Evolutionary conservation across 1,139 yeast species (phyloP).

Genomic region (Nakaseomyces delphensis): DNA sequence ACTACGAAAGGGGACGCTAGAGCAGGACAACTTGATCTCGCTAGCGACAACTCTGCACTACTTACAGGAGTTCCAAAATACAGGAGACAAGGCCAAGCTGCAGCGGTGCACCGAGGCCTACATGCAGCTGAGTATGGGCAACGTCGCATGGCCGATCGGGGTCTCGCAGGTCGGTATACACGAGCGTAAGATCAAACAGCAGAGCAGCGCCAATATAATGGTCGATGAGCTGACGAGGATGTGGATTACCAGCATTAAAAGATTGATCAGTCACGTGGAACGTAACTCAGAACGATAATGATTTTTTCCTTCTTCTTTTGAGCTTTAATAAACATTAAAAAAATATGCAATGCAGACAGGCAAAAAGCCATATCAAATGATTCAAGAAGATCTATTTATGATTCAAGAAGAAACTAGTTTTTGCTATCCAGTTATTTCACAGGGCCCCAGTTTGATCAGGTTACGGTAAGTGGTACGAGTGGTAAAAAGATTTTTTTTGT

Average conservation of each 20-base stretch:
- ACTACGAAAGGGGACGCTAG: conserved; percentile 43
- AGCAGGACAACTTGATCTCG: conserved; percentile 43
- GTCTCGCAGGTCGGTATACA: conserved; percentile 75
- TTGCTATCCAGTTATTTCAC: too few relatives aligned
- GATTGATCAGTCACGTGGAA: conserved; percentile 44
- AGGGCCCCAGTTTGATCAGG: too few relatives aligned
- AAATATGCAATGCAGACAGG: background rate
- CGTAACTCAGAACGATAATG: background rate
- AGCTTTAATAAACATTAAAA: background rate
- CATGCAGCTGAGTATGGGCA: conserved; percentile 72
- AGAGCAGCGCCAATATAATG: conserved; percentile 43
- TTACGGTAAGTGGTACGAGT: too few relatives aligned
- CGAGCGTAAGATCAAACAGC: conserved; percentile 35
- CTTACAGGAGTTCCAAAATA: conserved; percentile 45
- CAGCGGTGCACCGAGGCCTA: conserved; percentile 55
- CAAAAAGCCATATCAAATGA: too few relatives aligned
- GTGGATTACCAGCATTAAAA: conserved; percentile 70
- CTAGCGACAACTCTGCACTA: conserved; percentile 53
- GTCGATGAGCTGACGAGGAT: conserved; percentile 63
- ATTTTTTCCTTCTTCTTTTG: too few relatives aligned
- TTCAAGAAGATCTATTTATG: too few relatives aligned
- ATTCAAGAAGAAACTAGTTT: too few relatives aligned
- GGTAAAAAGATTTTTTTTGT: too few relatives aligned
- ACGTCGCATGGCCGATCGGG: conserved; percentile 91
- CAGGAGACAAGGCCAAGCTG: conserved; percentile 25